phyloP scores from a whole-genome alignment of 2,329 filamentous ascomycete genomes.

The Coniochaeta ligniaria region DNA sequence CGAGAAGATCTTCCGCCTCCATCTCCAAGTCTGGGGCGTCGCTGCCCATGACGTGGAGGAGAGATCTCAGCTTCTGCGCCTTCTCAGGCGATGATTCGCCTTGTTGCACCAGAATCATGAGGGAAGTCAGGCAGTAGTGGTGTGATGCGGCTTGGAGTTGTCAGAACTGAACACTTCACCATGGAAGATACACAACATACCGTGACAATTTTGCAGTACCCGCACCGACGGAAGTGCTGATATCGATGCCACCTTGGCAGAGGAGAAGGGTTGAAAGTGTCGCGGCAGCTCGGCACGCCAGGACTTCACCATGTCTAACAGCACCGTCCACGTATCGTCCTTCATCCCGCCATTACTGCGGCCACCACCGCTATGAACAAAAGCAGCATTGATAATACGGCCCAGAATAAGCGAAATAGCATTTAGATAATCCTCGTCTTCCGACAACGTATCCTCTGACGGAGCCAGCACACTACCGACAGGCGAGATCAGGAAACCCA shows the following conservation, averaged over 20 bases:
- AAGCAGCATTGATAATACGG: conserved; percentile 31
- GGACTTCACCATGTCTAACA: conserved; percentile 13
- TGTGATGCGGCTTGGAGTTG: conserved; percentile 26
- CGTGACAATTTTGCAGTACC: conserved; percentile 33
- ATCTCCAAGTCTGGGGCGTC: conserved; percentile 13
- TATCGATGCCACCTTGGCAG: conserved; percentile 5
- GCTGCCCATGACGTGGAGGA: background rate
- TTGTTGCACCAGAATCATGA: conserved; percentile 21
- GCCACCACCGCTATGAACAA: conserved; percentile 9
- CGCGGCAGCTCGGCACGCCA: conserved; percentile 26
- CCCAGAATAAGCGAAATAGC: conserved; percentile 33
- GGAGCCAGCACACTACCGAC: conserved; percentile 7
- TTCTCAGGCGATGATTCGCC: conserved; percentile 3
- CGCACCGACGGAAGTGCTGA: conserved; percentile 28
- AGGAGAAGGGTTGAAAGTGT: conserved; percentile 23
- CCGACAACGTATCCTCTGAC: conserved; percentile 3
- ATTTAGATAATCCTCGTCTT: conserved; percentile 29
- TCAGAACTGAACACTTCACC: background rate
- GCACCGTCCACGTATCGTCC: conserved; percentile 11
- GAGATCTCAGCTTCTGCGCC: background rate
- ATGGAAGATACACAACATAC: conserved; percentile 17
- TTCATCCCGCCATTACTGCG: background rate
- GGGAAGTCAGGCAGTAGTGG: conserved; percentile 32
- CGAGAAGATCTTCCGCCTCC: conserved; percentile 11
- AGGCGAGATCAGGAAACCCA: conserved; percentile 9